Conservation (phyloP, 23 red algal species). For the Gracilariopsis chorda region DNA sequence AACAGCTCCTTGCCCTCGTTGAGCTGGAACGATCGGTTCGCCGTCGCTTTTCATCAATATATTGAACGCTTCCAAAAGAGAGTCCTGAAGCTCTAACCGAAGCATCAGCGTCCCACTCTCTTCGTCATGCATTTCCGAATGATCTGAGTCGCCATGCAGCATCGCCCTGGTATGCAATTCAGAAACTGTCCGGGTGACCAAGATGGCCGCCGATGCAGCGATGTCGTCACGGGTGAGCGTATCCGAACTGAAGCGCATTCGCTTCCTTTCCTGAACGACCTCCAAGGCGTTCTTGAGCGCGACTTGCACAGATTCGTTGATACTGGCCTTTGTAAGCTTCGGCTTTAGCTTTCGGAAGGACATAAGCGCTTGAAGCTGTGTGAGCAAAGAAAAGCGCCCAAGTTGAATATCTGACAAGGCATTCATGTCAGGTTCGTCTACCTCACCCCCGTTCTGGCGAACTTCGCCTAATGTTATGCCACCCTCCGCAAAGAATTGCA, state of each 20-base stretch:
- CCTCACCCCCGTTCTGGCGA: conserved; percentile 18
- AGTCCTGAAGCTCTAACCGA: no score
- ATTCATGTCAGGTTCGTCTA: not conserved
- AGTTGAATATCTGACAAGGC: not conserved
- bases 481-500: not conserved
- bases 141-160: no score
- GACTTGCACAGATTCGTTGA: not conserved
- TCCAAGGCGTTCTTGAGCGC: not conserved
- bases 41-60: no score
- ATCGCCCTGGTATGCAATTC: no score
- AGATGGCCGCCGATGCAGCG: not conserved
- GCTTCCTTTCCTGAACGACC: not conserved
- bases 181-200: not conserved
- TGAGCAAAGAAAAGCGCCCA: not conserved
- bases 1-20: no score
- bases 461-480: not conserved
- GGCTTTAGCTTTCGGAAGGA: not conserved
- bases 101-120: no score
- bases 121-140: no score
- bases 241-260: no score
- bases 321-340: not conserved
- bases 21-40: no score
- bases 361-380: not conserved
- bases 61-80: no score
- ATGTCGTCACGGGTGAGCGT: not conserved